Evolutionary conservation across 1,284 basidiomycete genomes (phyloP).

Genomic region (Ustilago bromivora): DNA sequence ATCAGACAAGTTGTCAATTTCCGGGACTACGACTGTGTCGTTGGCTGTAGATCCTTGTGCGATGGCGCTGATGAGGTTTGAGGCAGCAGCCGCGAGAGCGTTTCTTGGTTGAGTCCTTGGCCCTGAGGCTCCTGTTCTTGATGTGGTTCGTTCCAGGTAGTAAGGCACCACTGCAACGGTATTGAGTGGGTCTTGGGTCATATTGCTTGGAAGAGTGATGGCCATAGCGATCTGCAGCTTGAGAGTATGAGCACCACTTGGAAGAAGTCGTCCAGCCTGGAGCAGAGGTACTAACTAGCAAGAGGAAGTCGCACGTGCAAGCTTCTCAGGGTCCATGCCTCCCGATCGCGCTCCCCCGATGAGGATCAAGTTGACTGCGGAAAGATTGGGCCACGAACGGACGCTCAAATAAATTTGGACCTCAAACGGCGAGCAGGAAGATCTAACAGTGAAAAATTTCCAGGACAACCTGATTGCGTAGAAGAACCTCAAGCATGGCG

Average conservation of each 20-base stretch:
- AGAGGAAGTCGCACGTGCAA: background rate
- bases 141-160: constrained; percentile 5
- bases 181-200: constrained; percentile 15
- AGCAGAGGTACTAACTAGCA: background rate
- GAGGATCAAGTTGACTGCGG: background rate
- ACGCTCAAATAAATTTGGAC: background rate
- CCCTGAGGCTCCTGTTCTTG: constrained; percentile 5
- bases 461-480: background rate
- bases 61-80: constrained; percentile 42
- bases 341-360: constrained; percentile 16
- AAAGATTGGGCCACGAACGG: background rate
- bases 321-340: constrained; percentile 26
- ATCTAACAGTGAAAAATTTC: constrained; percentile 17
- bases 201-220: background rate
- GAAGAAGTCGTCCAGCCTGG: background rate
- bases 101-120: constrained; percentile 1
- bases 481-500: constrained; percentile 3
- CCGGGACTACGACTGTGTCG: background rate
- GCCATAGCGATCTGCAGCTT: constrained; percentile 17
- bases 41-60: constrained; percentile 26
- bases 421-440: constrained; percentile 3
- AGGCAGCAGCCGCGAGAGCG: constrained; percentile 29
- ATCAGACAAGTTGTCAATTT: background rate
- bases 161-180: constrained; percentile 43
- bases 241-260: background rate